phyloP scores from a whole-genome alignment of 352 stramenopile species.

The Pythium guiyangense region DNA sequence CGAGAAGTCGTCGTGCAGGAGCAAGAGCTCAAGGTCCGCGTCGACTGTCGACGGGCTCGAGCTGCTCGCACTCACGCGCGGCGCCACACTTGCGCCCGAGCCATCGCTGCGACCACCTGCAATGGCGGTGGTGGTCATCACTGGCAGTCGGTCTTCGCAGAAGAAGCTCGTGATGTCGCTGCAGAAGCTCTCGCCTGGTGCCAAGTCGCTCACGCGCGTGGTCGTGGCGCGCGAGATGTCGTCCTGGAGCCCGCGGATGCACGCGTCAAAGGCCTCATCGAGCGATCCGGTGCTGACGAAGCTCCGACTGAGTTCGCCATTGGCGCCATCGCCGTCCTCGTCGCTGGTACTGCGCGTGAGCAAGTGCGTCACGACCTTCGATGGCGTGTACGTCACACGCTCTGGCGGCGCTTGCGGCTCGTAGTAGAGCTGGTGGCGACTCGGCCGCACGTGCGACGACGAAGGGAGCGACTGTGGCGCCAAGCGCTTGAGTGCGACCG shows the following conservation, averaged over 20 bases:
- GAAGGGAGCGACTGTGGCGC: not conserved
- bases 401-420: not conserved
- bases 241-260: conserved; percentile 52
- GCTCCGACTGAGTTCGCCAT: conserved; percentile 10
- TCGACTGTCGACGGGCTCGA: conserved; percentile 25
- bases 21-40: conserved; percentile 42
- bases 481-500: conserved; percentile 20
- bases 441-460: not conserved
- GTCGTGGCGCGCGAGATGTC: conserved; percentile 32
- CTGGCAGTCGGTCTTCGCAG: conserved; percentile 1
- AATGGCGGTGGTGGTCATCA: not conserved
- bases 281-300: conserved; percentile 19
- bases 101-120: not conserved
- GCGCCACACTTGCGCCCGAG: not conserved
- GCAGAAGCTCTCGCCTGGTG: conserved; percentile 6
- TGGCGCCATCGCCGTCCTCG: not conserved
- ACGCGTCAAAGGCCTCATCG: conserved; percentile 38
- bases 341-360: not conserved
- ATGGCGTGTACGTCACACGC: conserved; percentile 6
- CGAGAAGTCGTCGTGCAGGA: conserved; percentile 48
- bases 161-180: conserved; percentile 8
- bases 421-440: not conserved
- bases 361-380: conserved; percentile 14
- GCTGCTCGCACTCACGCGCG: conserved; percentile 4
- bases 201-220: conserved; percentile 10